phyloP scores from a whole-genome alignment of 139 green algal species.

The Tetraselmis striata region DNA sequence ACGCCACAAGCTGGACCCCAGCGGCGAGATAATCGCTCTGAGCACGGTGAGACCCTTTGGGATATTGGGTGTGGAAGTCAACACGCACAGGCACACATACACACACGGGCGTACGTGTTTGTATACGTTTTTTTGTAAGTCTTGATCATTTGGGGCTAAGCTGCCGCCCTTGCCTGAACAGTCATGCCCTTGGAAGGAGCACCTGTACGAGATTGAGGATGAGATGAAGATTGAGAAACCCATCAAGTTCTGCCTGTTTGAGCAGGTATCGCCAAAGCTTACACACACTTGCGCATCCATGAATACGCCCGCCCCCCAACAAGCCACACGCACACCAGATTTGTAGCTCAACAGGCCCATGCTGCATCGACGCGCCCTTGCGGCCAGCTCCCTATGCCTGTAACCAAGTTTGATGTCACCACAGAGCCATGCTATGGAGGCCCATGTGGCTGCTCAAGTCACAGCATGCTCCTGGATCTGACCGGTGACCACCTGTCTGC shows the following conservation, averaged over 20 bases:
- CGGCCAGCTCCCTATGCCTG: not conserved
- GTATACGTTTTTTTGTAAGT: not conserved
- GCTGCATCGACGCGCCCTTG: not conserved
- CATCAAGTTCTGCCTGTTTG: slow-evolving; percentile 49
- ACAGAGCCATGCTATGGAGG: not conserved
- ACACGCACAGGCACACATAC: not conserved
- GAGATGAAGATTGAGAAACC: slow-evolving; percentile 55
- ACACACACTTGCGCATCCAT: not conserved
- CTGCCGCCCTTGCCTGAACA: slow-evolving; percentile 25
- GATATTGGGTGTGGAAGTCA: not conserved
- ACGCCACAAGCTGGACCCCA: slow-evolving; percentile 42
- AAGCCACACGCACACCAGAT: no score
- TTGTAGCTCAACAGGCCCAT: slow-evolving; percentile 7
- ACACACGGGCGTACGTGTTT: not conserved
- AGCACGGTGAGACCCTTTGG: slow-evolving; percentile 7
- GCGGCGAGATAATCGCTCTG: slow-evolving; percentile 21
- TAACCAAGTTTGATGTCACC: slow-evolving; percentile 6
- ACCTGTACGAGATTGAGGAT: slow-evolving; percentile 89
- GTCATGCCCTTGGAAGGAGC: slow-evolving; percentile 92
- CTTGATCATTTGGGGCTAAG: not conserved
- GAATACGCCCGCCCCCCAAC: no score
- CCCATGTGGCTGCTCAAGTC: no score
- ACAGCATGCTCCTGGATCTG: not conserved
- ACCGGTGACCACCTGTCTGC: not conserved
- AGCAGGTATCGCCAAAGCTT: slow-evolving; percentile 10